Conservation (phyloP, 2,329 filamentous ascomycete genomes). For the Fusarium sp. region DNA sequence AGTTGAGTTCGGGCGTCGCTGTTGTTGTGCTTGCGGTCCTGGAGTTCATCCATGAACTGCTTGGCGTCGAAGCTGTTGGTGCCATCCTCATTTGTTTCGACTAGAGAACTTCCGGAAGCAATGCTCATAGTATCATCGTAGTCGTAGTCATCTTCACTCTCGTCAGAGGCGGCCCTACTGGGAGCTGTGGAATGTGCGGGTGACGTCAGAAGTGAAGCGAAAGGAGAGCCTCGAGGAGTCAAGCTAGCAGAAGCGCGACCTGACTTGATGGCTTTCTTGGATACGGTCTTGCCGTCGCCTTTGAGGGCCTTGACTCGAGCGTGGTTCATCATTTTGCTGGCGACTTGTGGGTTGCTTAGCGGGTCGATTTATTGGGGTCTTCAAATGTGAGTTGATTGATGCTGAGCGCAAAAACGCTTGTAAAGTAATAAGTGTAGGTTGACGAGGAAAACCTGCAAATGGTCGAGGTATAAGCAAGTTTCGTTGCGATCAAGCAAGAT, state of each 20-base stretch:
- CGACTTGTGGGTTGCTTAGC: not conserved
- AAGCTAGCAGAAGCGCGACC: slow-evolving; percentile 70
- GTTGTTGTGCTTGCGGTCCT: slow-evolving; percentile 83
- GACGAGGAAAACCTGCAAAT: slow-evolving; percentile 48
- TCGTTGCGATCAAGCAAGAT: slow-evolving; percentile 22
- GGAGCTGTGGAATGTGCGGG: slow-evolving; percentile 71
- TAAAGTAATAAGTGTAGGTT: slow-evolving; percentile 2
- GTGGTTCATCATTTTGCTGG: slow-evolving; percentile 68
- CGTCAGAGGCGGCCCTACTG: slow-evolving; percentile 75
- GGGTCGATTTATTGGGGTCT: not conserved
- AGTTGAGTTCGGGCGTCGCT: slow-evolving; percentile 75
- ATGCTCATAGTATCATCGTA: slow-evolving; percentile 61
- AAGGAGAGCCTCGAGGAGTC: slow-evolving; percentile 72
- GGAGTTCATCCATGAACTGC: slow-evolving; percentile 78
- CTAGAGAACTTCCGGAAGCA: slow-evolving; percentile 59
- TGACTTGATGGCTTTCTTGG: slow-evolving; percentile 74
- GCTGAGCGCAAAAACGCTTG: slow-evolving; percentile 3
- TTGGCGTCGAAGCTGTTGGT: slow-evolving; percentile 72
- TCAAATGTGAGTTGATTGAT: slow-evolving; percentile 3
- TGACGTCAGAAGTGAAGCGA: slow-evolving; percentile 70
- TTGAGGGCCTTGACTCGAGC: slow-evolving; percentile 77
- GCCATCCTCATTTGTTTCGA: slow-evolving; percentile 76
- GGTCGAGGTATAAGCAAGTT: slow-evolving; percentile 19
- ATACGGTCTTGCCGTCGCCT: slow-evolving; percentile 80
- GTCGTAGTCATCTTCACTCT: slow-evolving; percentile 68